Evolutionary conservation across 2,329 filamentous ascomycete genomes (phyloP), one percentile per base, ranked within the genome.

Genomic region (Thermothelomyces thermophilus): DNA sequence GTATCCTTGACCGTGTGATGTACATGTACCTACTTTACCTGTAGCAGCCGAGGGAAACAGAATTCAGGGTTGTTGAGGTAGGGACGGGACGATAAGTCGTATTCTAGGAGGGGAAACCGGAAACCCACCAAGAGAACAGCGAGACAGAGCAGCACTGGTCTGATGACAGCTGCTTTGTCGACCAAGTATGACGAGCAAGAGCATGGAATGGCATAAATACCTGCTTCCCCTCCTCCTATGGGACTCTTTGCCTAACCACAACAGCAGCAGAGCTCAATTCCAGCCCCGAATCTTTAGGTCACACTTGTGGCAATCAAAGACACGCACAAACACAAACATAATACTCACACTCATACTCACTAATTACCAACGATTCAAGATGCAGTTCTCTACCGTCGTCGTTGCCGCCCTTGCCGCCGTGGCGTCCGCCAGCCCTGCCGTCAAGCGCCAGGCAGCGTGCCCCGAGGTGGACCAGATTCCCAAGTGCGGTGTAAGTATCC

Each of bases 321-420:
- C n/a, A n/a, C n/a, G n/a, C n/a, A n/a, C n/a, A n/a, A n/a, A n/a
- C n/a, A n/a, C n/a, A n/a, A n/a, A n/a, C n/a, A n/a, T n/a, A n/a
- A n/a, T n/a, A n/a, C n/a, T 13, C 39, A 33, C 26, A 42, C 13
- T 16, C 9, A 31, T 19, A 43, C 20, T n/a, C 31, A n/a, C 24
- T 19, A n/a, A 17, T 24, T 28, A 2, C 22, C 22, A 24, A 19
- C 30, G 33, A 31, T 16, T 30, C 37, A 53, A 39, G 14, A 53
- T 53, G 51, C 51, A 46, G 9, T 39, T 53, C 46, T 46, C 51
- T n/a, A 53, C 46, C 34, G 8, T 50, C 39, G 5, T 46, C 46
- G 11, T 53, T 16, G 22, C 37, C 19, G 22, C 51, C 34, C 46
- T 53, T 20, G 46, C 46, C 13, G 46, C 41, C 30, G 31, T 50